phyloP scores from a whole-genome alignment of 169 alveolate genomes.

The Toxoplasma gondii region DNA sequence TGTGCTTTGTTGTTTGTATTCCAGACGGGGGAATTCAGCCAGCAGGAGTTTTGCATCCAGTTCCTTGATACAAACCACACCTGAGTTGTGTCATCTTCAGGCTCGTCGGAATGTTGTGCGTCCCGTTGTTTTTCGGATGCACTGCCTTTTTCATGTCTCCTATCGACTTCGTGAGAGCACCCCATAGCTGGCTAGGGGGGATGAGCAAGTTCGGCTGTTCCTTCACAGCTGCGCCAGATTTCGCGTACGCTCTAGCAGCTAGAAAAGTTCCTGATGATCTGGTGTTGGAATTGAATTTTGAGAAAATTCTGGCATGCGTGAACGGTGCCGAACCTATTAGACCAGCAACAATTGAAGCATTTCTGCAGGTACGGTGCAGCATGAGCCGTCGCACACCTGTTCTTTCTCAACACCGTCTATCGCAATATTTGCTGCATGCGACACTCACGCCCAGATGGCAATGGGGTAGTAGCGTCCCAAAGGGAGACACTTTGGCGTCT shows the following conservation, averaged over 20 bases:
- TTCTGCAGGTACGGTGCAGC: conserved; percentile 19
- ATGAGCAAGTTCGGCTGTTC: conserved; percentile 56
- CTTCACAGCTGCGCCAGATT: conserved; percentile 73
- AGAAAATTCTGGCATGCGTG: conserved; percentile 63
- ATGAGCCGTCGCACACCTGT: no score
- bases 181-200: conserved; percentile 65
- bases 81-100: background rate
- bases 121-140: conserved; percentile 68
- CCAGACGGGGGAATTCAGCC: no score
- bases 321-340: conserved; percentile 73
- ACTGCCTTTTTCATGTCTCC: conserved; percentile 68
- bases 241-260: conserved; percentile 68
- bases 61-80: no score
- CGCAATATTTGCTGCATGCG: no score
- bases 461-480: no score
- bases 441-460: no score
- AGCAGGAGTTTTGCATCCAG: no score
- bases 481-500: no score
- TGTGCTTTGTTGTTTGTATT: no score
- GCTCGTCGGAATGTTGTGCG: conserved; percentile 70
- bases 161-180: conserved; percentile 66
- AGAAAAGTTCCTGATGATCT: conserved; percentile 52
- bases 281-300: conserved; percentile 35
- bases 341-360: conserved; percentile 58
- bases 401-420: no score